A percentile compares a stretch with the other conserved stretches of the same genome.
These are phyloP conservation scores for Penicillium sp. DNA, from an alignment of 2,329 filamentous ascomycete genomes.

Conservation along the genomic window DNA sequence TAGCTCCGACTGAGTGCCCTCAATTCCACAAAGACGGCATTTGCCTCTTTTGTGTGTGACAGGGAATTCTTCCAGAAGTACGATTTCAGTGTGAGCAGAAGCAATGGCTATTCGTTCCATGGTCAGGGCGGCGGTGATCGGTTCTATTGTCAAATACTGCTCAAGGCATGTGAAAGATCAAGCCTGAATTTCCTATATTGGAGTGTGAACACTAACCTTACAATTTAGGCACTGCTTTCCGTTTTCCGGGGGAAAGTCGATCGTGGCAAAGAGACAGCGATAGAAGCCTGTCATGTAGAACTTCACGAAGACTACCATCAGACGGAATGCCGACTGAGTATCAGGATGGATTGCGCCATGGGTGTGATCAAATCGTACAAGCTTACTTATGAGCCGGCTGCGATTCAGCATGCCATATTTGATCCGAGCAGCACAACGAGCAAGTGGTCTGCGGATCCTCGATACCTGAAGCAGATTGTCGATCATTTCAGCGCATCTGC, in stretches of 20 bases:
- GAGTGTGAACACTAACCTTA: not conserved
- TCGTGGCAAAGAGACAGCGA: constrained; percentile 58
- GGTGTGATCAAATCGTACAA: constrained; percentile 67
- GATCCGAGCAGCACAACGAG: constrained; percentile 58
- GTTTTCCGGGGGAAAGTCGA: constrained; percentile 64
- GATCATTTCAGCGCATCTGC: constrained; percentile 66
- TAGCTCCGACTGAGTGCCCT: constrained; percentile 62
- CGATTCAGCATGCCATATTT: constrained; percentile 65
- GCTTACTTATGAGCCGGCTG: constrained; percentile 62
- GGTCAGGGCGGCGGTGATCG: constrained; percentile 33
- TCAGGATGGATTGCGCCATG: constrained; percentile 63
- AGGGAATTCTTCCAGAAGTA: constrained; percentile 60
- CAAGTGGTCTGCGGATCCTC: constrained; percentile 59
- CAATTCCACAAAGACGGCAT: constrained; percentile 64
- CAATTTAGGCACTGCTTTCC: constrained; percentile 52
- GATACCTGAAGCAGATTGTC: constrained; percentile 59
- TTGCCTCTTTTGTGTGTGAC: constrained; percentile 60
- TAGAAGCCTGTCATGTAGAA: constrained; percentile 63
- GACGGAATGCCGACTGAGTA: constrained; percentile 60
- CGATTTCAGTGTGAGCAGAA: constrained; percentile 47
- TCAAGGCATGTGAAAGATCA: constrained; percentile 46
- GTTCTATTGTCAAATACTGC: constrained; percentile 61
- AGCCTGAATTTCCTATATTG: not conserved
- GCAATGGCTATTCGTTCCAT: constrained; percentile 15
- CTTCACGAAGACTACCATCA: constrained; percentile 58